Conservation (phyloP, 257 asterid species). For the Mitragyna speciosa region DNA sequence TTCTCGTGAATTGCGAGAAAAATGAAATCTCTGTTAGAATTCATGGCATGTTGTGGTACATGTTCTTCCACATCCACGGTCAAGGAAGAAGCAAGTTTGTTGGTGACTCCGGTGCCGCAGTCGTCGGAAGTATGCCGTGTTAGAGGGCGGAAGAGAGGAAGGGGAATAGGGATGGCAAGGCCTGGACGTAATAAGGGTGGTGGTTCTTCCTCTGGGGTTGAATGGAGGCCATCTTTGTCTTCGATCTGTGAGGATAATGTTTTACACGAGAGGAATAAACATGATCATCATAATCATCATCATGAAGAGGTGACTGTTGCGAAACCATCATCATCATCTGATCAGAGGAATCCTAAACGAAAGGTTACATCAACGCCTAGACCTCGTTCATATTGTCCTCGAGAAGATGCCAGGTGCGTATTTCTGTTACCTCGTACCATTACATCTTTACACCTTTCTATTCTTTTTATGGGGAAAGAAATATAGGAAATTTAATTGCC, state of each 20-base stretch:
- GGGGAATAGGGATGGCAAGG: slow-evolving; percentile 13
- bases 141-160: slow-evolving; percentile 38
- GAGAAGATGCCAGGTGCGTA: slow-evolving; percentile 22
- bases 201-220: neutral
- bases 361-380: slow-evolving; percentile 24
- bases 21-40: slow-evolving; percentile 56
- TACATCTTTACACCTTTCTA: too few species aligned
- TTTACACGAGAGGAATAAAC: slow-evolving; percentile 9
- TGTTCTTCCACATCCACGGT: slow-evolving; percentile 23
- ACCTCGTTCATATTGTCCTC: slow-evolving; percentile 25
- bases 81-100: slow-evolving; percentile 40
- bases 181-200: neutral
- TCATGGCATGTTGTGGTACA: slow-evolving; percentile 49
- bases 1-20: neutral
- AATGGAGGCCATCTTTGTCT: slow-evolving; percentile 43
- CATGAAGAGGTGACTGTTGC: neutral
- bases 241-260: slow-evolving; percentile 35
- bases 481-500: neutral
- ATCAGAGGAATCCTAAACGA: slow-evolving; percentile 16
- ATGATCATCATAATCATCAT: neutral
- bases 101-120: slow-evolving; percentile 23
- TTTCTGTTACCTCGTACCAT: neutral
- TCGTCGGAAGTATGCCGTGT: slow-evolving; percentile 26
- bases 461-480: too few species aligned
- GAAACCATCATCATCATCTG: neutral